A percentile compares a stretch with the other conserved stretches of the same genome.
phyloP scores from a whole-genome alignment of 106 monocot species.

The Dactylorhiza incarnata region DNA sequence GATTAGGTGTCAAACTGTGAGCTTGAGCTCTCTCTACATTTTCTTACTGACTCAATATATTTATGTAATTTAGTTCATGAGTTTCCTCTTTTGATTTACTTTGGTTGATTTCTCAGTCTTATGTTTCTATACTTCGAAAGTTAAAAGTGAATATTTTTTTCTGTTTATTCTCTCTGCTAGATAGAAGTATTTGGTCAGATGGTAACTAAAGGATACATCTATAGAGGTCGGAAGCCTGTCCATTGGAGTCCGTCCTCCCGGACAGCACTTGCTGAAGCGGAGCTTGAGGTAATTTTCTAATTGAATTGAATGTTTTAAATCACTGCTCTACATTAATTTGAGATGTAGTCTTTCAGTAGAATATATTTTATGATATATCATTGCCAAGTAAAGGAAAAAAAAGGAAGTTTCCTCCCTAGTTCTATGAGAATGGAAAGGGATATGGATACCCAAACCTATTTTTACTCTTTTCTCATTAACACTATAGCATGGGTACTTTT shows the following conservation, averaged over 20 bases:
- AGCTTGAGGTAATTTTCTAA: conserved; percentile 62
- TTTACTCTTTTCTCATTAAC: too few relatives aligned
- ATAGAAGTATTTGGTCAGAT: conserved; percentile 95
- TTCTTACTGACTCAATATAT: neutral
- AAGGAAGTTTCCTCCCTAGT: neutral
- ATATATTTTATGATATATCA: neutral
- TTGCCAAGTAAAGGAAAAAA: neutral
- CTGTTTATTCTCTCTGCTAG: conserved; percentile 22
- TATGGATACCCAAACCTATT: too few relatives aligned
- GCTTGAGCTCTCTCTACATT: neutral
- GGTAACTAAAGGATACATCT: conserved; percentile 84
- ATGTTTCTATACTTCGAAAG: neutral
- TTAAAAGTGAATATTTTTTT: conserved; percentile 1
- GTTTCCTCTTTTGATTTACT: neutral
- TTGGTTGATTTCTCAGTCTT: neutral
- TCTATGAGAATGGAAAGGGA: neutral
- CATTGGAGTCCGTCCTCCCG: conserved; percentile 99
- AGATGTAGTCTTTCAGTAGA: neutral
- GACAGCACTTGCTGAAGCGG: conserved; percentile 98
- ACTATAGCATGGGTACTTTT: too few relatives aligned
- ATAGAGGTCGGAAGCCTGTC: conserved; percentile 94
- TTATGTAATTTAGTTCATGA: neutral
- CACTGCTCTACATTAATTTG: neutral
- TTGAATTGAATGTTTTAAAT: neutral
- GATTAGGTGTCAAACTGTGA: neutral